Percentiles rank a stretch among this genome's conserved stretches.
phyloP scores from a whole-genome alignment of 2,329 filamentous ascomycete species.

The Capronia coronata region DNA sequence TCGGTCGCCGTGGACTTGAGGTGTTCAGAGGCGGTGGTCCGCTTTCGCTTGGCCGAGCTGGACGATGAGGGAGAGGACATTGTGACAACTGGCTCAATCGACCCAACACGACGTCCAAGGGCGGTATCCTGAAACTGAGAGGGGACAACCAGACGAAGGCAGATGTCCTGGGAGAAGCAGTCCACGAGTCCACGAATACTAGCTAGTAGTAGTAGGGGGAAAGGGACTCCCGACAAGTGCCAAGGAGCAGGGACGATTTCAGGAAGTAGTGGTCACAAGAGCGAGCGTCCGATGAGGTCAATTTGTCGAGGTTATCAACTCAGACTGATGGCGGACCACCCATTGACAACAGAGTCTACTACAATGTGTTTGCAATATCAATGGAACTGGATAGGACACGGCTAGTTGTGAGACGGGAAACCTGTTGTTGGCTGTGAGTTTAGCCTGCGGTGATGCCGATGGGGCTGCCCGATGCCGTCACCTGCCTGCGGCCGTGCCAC shows the following conservation, averaged over 20 bases:
- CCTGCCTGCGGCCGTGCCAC: too few species aligned
- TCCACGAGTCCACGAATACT: neutral
- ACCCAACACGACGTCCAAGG: neutral
- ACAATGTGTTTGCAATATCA: too few species aligned
- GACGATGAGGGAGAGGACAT: slow-evolving; percentile 56
- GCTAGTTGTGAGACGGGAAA: too few species aligned
- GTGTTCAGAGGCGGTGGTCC: slow-evolving; percentile 50
- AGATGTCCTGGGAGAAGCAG: neutral
- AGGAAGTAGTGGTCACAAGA: neutral
- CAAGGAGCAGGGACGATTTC: neutral
- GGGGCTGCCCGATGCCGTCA: too few species aligned
- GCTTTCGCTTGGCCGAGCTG: slow-evolving; percentile 70
- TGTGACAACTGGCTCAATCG: slow-evolving; percentile 16
- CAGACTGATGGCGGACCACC: neutral
- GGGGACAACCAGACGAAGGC: neutral
- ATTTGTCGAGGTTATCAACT: neutral
- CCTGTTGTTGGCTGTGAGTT: too few species aligned
- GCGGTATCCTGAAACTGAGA: neutral
- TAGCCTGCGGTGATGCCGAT: too few species aligned
- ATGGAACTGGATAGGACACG: too few species aligned
- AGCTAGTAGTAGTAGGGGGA: neutral
- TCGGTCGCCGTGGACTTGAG: slow-evolving; percentile 51
- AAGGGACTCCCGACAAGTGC: neutral
- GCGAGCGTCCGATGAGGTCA: neutral
- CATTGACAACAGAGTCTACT: neutral